A percentile compares a stretch with the other conserved stretches of the same genome.
Evolutionary conservation across 1,139 yeast species (phyloP).

Genomic region (Suzukiozyma palmioleophila): DNA sequence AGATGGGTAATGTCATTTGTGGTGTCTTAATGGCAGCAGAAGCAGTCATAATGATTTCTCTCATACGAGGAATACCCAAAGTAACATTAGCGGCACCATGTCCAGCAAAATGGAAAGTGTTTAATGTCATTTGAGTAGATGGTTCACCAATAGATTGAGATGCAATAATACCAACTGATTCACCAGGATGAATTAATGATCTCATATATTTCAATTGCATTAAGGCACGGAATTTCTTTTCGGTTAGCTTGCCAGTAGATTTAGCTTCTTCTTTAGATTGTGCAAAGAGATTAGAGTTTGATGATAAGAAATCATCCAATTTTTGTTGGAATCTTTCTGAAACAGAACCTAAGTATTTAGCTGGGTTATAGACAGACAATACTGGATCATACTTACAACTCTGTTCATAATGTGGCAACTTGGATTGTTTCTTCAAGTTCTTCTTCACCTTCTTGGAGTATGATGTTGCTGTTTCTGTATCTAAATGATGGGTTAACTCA

Average conservation of each 20-base stretch:
- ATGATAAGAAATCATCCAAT: constrained; percentile 63
- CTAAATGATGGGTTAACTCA: constrained; percentile 65
- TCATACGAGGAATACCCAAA: constrained; percentile 99
- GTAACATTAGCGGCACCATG: constrained; percentile 99
- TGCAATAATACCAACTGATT: constrained; percentile 97
- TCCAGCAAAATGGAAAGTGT: constrained; percentile 99
- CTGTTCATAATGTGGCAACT: constrained; percentile 61
- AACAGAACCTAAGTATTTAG: constrained; percentile 87
- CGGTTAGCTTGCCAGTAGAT: constrained; percentile 52
- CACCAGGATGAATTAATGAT: constrained; percentile 93
- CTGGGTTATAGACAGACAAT: constrained; percentile 78
- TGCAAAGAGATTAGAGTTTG: constrained; percentile 52
- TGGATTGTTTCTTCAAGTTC: constrained; percentile 61
- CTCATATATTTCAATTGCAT: constrained; percentile 99
- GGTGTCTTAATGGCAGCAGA: constrained; percentile 94
- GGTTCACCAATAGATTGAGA: constrained; percentile 99
- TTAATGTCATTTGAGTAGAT: constrained; percentile 98
- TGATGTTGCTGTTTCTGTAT: constrained; percentile 73
- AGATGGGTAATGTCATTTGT: constrained; percentile 91
- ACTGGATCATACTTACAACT: constrained; percentile 81
- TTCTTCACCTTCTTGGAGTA: constrained; percentile 83
- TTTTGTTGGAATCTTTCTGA: constrained; percentile 84
- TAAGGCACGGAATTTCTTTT: constrained; percentile 88
- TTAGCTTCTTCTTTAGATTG: constrained; percentile 43
- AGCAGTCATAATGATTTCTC: constrained; percentile 99